These are phyloP conservation scores for Thecaphora thlaspeos DNA, from an alignment of 1,284 basidiomycete species.

Conservation along the genomic window DNA sequence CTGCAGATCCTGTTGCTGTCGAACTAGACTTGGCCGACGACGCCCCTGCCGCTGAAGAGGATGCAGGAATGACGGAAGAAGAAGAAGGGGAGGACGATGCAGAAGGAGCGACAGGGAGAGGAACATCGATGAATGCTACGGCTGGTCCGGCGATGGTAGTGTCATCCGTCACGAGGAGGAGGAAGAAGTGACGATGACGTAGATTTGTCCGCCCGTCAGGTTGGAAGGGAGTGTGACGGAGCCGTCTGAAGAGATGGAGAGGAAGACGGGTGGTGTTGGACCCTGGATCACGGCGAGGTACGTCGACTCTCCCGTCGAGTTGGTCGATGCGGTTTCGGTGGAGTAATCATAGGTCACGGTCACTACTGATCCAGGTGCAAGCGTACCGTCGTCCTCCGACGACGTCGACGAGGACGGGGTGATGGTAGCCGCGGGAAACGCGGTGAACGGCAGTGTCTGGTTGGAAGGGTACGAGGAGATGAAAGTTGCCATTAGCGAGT, in stretches of 20 bases:
- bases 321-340: background rate
- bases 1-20: too few relatives aligned
- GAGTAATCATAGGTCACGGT: conserved; percentile 22
- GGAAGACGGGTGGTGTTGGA: conserved; percentile 6
- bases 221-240: conserved; percentile 22
- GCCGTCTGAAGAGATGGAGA: conserved; percentile 13
- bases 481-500: conserved; percentile 48
- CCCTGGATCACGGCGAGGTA: conserved; percentile 37
- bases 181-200: conserved; percentile 27
- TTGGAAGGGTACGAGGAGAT: conserved; percentile 31
- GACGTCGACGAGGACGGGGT: too few relatives aligned
- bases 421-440: conserved; percentile 20
- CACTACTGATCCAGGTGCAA: conserved; percentile 33
- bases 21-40: too few relatives aligned
- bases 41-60: too few relatives aligned
- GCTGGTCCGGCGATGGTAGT: conserved; percentile 35
- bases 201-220: conserved; percentile 37
- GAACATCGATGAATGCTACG: conserved; percentile 23
- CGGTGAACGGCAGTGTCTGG: conserved; percentile 19
- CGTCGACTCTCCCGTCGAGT: conserved; percentile 1
- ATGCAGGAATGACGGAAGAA: background rate
- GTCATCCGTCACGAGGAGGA: conserved; percentile 29
- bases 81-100: conserved; percentile 10
- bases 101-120: conserved; percentile 26
- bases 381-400: conserved; percentile 7